Evolutionary conservation across 164 flowering plant genomes (phyloP).

Genomic region (Kingdonia uniflora): DNA sequence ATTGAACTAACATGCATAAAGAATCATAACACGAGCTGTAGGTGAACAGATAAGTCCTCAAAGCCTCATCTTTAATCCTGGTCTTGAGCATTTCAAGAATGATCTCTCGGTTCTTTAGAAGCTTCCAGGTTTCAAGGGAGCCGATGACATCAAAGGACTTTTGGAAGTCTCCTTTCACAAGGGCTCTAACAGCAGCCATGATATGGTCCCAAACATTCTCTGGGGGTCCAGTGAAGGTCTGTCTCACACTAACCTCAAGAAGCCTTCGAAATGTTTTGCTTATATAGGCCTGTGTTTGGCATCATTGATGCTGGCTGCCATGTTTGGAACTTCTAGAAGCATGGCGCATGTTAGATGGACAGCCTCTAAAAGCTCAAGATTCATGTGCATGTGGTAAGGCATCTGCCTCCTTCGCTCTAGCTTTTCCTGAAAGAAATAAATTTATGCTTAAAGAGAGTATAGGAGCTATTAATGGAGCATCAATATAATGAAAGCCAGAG

Average conservation of each 20-base stretch:
- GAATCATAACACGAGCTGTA: neutral
- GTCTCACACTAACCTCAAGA: neutral
- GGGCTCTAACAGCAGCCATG: neutral
- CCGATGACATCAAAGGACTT: neutral
- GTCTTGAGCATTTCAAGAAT: neutral
- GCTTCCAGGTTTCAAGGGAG: constrained; percentile 2
- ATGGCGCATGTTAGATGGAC: neutral
- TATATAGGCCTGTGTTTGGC: neutral
- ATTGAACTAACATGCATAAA: too few species aligned
- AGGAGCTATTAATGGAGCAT: too few species aligned
- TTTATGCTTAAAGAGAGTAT: too few species aligned
- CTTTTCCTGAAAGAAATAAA: neutral
- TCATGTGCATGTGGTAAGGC: neutral
- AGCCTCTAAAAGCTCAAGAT: neutral
- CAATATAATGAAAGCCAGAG: too few species aligned
- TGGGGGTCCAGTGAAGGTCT: constrained; percentile 2
- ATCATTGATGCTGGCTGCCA: neutral
- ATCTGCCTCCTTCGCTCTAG: neutral
- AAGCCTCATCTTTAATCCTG: neutral
- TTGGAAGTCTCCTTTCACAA: neutral
- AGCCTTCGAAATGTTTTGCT: neutral
- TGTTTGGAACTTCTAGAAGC: constrained; percentile 1
- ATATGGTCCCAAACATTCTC: neutral
- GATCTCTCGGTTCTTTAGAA: neutral
- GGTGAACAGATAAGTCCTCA: neutral